A percentile compares a stretch with the other conserved stretches of the same genome.
Evolutionary conservation across 306 rosid species (phyloP).

Genomic region (Ormosia semicastrata): DNA sequence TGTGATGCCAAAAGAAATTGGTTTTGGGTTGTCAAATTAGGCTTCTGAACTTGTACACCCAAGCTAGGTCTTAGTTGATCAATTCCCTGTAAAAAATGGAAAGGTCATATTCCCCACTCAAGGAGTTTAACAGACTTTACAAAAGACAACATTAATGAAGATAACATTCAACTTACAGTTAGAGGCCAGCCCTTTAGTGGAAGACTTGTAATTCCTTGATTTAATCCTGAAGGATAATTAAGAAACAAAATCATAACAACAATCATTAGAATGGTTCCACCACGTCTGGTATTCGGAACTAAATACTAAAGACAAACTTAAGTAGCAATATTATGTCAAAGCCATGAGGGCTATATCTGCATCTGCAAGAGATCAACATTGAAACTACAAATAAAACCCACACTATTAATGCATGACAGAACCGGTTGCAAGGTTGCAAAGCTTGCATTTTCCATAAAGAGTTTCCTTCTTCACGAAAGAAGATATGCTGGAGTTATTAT

Average conservation of each 20-base stretch:
- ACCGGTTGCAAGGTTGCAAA: not conserved
- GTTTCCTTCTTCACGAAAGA: not conserved
- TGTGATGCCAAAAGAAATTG: slow-evolving; percentile 75
- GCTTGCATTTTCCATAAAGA: not conserved
- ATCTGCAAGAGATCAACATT: slow-evolving; percentile 4
- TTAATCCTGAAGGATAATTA: slow-evolving; percentile 57
- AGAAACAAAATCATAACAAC: not conserved
- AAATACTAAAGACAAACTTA: slow-evolving; percentile 3
- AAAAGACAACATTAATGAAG: slow-evolving; percentile 1
- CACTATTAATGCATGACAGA: not conserved
- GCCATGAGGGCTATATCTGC: slow-evolving; percentile 3
- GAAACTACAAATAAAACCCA: not conserved
- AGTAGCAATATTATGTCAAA: slow-evolving; percentile 9
- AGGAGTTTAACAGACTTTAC: slow-evolving; percentile 7
- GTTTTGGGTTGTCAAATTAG: slow-evolving; percentile 57
- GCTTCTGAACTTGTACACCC: slow-evolving; percentile 80
- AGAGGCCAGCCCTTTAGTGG: slow-evolving; percentile 93
- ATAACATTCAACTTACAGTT: slow-evolving; percentile 64
- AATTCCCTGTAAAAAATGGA: slow-evolving; percentile 57
- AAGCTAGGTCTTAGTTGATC: slow-evolving; percentile 80
- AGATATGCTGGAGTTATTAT: not conserved
- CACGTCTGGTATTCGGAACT: not conserved
- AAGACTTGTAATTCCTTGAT: slow-evolving; percentile 67
- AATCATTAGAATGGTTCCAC: slow-evolving; percentile 16
- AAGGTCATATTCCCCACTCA: slow-evolving; percentile 20